These are phyloP conservation scores for Cyclotella atomus DNA, from an alignment of 108 stramenopile species.

Conservation along the genomic window DNA sequence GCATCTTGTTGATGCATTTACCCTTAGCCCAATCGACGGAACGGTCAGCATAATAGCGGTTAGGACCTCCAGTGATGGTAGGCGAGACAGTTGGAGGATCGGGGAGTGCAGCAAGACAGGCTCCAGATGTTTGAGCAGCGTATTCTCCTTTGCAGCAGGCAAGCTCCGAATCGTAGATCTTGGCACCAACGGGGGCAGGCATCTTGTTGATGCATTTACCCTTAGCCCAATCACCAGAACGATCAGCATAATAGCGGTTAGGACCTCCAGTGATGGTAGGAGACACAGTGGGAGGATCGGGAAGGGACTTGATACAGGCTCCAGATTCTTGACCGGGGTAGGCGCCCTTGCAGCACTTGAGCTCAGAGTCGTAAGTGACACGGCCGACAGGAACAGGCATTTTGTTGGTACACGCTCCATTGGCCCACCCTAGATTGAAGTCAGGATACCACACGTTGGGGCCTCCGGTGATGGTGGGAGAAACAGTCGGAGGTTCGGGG, in stretches of 20 bases:
- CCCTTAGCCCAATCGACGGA: background rate
- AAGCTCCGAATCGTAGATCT: background rate
- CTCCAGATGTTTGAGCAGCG: background rate
- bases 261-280: background rate
- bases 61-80: background rate
- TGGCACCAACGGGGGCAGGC: background rate
- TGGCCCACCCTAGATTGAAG: background rate
- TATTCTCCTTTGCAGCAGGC: background rate
- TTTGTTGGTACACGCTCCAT: background rate
- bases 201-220: slow-evolving; percentile 5
- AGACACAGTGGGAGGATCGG: background rate
- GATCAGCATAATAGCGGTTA: background rate
- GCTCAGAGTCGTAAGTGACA: background rate
- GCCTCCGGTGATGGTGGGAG: background rate
- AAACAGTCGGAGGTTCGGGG: background rate
- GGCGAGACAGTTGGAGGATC: background rate
- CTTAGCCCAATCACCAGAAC: background rate
- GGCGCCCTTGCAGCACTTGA: background rate
- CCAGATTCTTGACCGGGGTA: background rate
- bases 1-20: slow-evolving; percentile 5
- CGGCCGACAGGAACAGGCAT: slow-evolving; percentile 6
- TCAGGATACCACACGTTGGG: background rate
- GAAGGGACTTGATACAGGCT: background rate
- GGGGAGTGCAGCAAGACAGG: background rate
- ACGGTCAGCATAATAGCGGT: background rate